Conservation (phyloP, 2,329 filamentous ascomycete genomes). For the Pseudopyrenochaeta lycopersici region DNA sequence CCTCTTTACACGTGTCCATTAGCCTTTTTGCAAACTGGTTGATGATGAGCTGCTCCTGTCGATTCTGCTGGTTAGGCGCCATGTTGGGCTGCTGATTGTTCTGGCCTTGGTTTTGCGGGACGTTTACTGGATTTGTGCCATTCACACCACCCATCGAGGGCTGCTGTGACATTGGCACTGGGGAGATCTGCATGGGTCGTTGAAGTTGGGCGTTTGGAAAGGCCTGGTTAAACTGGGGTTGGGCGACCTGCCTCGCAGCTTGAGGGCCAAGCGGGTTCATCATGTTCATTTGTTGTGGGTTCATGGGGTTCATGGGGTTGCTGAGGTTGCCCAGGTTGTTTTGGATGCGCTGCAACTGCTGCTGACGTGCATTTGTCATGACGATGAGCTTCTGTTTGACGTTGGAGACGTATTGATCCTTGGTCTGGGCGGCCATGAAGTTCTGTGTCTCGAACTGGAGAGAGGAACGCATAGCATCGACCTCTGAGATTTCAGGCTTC, state of each 20-base stretch:
- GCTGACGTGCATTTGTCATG: slow-evolving; percentile 41
- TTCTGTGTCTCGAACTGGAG: slow-evolving; percentile 39
- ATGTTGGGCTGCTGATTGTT: slow-evolving; percentile 43
- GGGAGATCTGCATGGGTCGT: slow-evolving; percentile 60
- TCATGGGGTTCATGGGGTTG: slow-evolving; percentile 43
- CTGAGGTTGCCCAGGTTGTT: slow-evolving; percentile 30
- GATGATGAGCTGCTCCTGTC: slow-evolving; percentile 46
- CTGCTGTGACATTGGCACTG: slow-evolving; percentile 53
- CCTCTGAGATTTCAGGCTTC: slow-evolving; percentile 40
- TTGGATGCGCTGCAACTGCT: slow-evolving; percentile 38
- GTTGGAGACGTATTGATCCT: slow-evolving; percentile 42
- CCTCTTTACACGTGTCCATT: slow-evolving; percentile 56
- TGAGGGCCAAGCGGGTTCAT: slow-evolving; percentile 48
- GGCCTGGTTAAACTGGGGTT: slow-evolving; percentile 52
- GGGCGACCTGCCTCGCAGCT: slow-evolving; percentile 48
- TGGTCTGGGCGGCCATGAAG: slow-evolving; percentile 34
- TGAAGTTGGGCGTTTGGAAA: slow-evolving; percentile 61
- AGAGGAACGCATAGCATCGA: slow-evolving; percentile 38
- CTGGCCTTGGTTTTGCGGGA: slow-evolving; percentile 33
- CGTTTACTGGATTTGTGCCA: slow-evolving; percentile 25
- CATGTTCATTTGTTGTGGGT: slow-evolving; percentile 46
- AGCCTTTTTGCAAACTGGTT: slow-evolving; percentile 58
- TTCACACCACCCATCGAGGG: slow-evolving; percentile 47
- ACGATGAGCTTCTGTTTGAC: slow-evolving; percentile 41
- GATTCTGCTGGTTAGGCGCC: slow-evolving; percentile 34